phyloP scores from a whole-genome alignment of 805 yeast species.

The Lachancea lanzarotensis region DNA sequence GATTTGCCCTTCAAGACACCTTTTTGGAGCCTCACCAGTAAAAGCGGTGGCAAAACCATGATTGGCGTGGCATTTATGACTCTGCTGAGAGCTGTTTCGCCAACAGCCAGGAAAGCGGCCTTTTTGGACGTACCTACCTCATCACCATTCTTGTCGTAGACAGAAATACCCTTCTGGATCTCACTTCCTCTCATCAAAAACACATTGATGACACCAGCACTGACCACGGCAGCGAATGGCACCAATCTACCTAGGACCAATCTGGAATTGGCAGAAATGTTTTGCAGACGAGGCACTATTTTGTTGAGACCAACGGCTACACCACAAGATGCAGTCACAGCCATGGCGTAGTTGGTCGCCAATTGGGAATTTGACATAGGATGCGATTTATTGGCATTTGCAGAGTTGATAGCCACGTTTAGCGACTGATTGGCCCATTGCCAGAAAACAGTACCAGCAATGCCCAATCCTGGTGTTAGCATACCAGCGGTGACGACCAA shows the following conservation, averaged over 20 bases:
- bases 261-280: conserved; percentile 62
- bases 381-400: conserved; percentile 92
- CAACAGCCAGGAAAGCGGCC: conserved; percentile 91
- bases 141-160: conserved; percentile 58
- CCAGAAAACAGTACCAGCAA: conserved; percentile 92
- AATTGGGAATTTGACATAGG: conserved; percentile 78
- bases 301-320: conserved; percentile 93
- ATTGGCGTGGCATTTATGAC: conserved; percentile 95
- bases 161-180: conserved; percentile 75
- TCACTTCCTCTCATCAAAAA: conserved; percentile 95
- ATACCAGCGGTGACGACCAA: conserved; percentile 94
- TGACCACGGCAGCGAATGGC: conserved; percentile 97
- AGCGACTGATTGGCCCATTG: conserved; percentile 95
- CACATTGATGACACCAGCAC: conserved; percentile 96
- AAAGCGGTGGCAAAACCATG: conserved; percentile 92
- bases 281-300: conserved; percentile 76
- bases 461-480: conserved; percentile 91
- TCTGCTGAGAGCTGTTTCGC: conserved; percentile 92
- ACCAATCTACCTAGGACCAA: conserved; percentile 77
- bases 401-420: conserved; percentile 93
- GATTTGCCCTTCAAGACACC: conserved; percentile 63
- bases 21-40: conserved; percentile 71
- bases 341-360: conserved; percentile 71
- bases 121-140: conserved; percentile 67
- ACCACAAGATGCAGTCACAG: conserved; percentile 90